phyloP scores from a whole-genome alignment of 768 basidiomycete genomes.

The Gloeopeniophorella convolvens region DNA sequence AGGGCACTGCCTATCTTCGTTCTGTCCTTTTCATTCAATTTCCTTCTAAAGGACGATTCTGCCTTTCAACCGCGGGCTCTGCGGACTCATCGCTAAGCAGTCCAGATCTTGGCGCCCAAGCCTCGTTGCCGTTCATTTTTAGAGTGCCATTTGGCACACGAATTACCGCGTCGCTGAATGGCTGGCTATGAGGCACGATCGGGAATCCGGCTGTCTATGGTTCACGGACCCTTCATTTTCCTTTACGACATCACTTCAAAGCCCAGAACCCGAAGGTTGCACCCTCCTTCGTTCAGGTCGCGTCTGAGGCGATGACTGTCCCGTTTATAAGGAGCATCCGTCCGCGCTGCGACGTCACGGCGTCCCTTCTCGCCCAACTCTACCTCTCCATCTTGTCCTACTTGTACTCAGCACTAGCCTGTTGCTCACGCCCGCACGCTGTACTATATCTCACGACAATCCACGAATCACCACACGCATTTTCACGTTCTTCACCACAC shows the following conservation, averaged over 20 bases:
- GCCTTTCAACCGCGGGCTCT: conserved; percentile 2
- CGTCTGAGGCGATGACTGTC: conserved; percentile 2
- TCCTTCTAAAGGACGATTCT: background rate
- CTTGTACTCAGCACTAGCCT: too few species aligned
- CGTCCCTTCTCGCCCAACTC: background rate
- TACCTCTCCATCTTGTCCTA: background rate
- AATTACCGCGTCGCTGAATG: background rate
- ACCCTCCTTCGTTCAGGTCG: conserved; percentile 4
- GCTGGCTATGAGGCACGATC: conserved; percentile 12
- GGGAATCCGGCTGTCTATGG: conserved; percentile 6
- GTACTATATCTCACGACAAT: conserved; percentile 3
- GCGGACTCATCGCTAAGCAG: conserved; percentile 16
- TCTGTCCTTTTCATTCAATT: background rate
- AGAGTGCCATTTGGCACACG: conserved; percentile 13
- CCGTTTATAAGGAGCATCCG: conserved; percentile 12
- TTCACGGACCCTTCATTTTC: conserved; percentile 7
- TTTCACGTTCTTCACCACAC: conserved; percentile 12
- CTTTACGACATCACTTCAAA: conserved; percentile 15
- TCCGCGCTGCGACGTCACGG: conserved; percentile 1
- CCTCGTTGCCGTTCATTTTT: conserved; percentile 15
- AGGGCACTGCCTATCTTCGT: too few species aligned
- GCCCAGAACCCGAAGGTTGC: conserved; percentile 16
- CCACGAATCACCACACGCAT: too few species aligned
- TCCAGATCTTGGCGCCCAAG: conserved; percentile 8
- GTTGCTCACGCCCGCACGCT: conserved; percentile 5